These are phyloP conservation scores for Tulasnella sp. DNA, from an alignment of 768 basidiomycete species.

Conservation along the genomic window DNA sequence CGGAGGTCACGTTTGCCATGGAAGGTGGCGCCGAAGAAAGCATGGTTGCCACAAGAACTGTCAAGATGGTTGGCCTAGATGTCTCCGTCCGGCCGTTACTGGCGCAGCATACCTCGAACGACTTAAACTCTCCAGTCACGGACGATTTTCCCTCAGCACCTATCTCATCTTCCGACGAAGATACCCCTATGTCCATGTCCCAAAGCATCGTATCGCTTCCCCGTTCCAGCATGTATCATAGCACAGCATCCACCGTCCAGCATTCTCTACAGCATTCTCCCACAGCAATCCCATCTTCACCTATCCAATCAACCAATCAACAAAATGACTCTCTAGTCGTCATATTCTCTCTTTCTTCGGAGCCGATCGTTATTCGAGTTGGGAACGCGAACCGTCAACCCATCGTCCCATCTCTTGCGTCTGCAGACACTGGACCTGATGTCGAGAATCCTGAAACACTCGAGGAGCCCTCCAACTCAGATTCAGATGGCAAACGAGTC, in stretches of 20 bases:
- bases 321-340: neutral
- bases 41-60: slow-evolving; percentile 30
- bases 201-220: slow-evolving; percentile 58
- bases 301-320: neutral
- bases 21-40: slow-evolving; percentile 26
- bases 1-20: slow-evolving; percentile 48
- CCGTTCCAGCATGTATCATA: slow-evolving; percentile 62
- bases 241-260: slow-evolving; percentile 41
- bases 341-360: slow-evolving; percentile 50
- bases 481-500: neutral
- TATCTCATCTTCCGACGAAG: slow-evolving; percentile 17
- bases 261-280: slow-evolving; percentile 4
- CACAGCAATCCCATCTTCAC: neutral
- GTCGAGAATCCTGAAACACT: too few relatives aligned
- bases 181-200: slow-evolving; percentile 45
- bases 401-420: too few relatives aligned
- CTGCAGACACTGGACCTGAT: too few relatives aligned
- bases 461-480: too few relatives aligned
- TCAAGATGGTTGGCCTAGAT: slow-evolving; percentile 46
- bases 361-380: slow-evolving; percentile 48
- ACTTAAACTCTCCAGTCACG: neutral
- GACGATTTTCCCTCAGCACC: slow-evolving; percentile 1
- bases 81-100: slow-evolving; percentile 41
- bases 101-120: slow-evolving; percentile 16
- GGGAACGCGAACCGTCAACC: neutral